These are phyloP conservation scores for Phytophthora hybrid DNA, from an alignment of 352 stramenopile species.

Conservation along the genomic window DNA sequence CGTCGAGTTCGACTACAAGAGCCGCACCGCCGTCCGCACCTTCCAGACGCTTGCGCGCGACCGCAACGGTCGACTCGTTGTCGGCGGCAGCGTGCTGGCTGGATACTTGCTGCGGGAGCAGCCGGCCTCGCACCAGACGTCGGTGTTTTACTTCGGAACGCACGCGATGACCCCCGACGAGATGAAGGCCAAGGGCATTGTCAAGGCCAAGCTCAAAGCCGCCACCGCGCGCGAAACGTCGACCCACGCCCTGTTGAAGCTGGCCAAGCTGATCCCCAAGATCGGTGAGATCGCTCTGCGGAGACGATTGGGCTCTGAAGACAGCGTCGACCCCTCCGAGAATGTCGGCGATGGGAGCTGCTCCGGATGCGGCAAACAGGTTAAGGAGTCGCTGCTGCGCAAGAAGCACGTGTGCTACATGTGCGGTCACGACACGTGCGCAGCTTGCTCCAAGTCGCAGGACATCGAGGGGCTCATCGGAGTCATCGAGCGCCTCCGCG, in stretches of 20 bases:
- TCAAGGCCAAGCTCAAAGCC: constrained; percentile 34
- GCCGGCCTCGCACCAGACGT: constrained; percentile 32
- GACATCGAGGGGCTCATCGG: constrained; percentile 54
- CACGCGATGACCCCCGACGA: constrained; percentile 11
- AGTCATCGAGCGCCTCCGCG: constrained; percentile 44
- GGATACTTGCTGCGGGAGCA: constrained; percentile 41
- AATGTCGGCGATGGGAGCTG: constrained; percentile 34
- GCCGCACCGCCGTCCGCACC: constrained; percentile 33
- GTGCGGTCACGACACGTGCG: constrained; percentile 48
- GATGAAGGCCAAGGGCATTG: constrained; percentile 23
- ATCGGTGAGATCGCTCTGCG: constrained; percentile 42
- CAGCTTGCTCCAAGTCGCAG: constrained; percentile 45
- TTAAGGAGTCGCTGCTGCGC: constrained; percentile 41
- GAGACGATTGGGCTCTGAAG: constrained; percentile 38
- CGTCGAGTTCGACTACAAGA: constrained; percentile 37
- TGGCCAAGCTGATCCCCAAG: constrained; percentile 46
- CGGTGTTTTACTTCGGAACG: constrained; percentile 47
- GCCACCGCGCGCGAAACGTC: constrained; percentile 29
- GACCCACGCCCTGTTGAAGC: constrained; percentile 34
- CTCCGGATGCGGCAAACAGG: constrained; percentile 39
- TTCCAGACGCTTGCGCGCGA: constrained; percentile 38
- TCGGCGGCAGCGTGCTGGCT: constrained; percentile 36
- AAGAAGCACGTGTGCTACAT: constrained; percentile 52
- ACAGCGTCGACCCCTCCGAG: constrained; percentile 22
- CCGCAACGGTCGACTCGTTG: constrained; percentile 30